phyloP scores from a whole-genome alignment of 2,329 filamentous ascomycete genomes.

The Claviceps quebecensis region DNA sequence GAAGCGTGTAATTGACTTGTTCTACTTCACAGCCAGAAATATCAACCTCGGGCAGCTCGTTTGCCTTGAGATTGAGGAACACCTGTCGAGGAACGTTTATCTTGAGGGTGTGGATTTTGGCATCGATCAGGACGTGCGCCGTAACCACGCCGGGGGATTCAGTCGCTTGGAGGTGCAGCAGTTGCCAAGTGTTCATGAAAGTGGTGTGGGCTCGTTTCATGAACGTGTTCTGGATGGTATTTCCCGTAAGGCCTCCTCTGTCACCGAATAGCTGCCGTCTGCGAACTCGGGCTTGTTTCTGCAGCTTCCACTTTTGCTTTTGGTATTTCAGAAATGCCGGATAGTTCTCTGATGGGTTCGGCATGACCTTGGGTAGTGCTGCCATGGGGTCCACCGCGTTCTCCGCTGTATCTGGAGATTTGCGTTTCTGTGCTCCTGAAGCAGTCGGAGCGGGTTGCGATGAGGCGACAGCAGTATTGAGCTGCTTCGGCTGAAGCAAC shows the following conservation, averaged over 20 bases:
- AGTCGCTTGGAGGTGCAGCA: slow-evolving; percentile 73
- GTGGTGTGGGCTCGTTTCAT: slow-evolving; percentile 82
- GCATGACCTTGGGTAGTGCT: slow-evolving; percentile 69
- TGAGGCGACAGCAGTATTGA: slow-evolving; percentile 38
- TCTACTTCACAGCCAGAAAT: slow-evolving; percentile 78
- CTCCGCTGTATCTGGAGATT: slow-evolving; percentile 54
- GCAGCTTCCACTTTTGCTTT: slow-evolving; percentile 97
- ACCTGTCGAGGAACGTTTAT: slow-evolving; percentile 79
- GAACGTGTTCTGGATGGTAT: slow-evolving; percentile 57
- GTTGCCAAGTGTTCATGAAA: slow-evolving; percentile 89
- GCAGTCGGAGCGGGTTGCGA: slow-evolving; percentile 30
- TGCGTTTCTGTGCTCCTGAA: slow-evolving; percentile 46
- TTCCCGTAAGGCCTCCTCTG: slow-evolving; percentile 37
- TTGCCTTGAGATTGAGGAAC: slow-evolving; percentile 81
- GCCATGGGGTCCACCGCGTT: slow-evolving; percentile 64
- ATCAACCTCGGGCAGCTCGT: slow-evolving; percentile 77
- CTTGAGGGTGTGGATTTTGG: slow-evolving; percentile 77
- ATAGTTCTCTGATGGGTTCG: slow-evolving; percentile 75
- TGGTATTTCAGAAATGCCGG: slow-evolving; percentile 80
- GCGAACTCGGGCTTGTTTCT: slow-evolving; percentile 75
- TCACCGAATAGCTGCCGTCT: slow-evolving; percentile 90
- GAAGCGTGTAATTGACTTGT: slow-evolving; percentile 83
- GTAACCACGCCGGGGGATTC: slow-evolving; percentile 75
- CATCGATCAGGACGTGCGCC: slow-evolving; percentile 85
- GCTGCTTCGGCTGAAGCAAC: slow-evolving; percentile 50